Percentiles rank a stretch among this genome's conserved stretches.
Evolutionary conservation across 768 basidiomycete species (phyloP).

Genomic region (Xerocomellus amylosporus): DNA sequence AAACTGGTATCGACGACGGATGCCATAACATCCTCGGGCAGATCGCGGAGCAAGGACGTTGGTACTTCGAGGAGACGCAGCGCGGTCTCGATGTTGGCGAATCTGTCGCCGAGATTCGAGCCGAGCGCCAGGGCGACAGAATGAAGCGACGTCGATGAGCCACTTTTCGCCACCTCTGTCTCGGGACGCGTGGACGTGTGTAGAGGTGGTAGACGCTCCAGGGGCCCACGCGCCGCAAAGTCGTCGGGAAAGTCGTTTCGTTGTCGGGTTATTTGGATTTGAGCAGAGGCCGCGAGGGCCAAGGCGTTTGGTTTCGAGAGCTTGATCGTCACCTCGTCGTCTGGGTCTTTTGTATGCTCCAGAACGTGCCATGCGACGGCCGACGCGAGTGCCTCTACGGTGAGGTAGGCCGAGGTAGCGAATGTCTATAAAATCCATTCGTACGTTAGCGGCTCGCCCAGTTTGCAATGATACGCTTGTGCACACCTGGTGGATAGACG

Average conservation of each 20-base stretch:
- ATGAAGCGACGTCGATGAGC: constrained; percentile 14
- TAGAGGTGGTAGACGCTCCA: neutral
- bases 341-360: constrained; percentile 17
- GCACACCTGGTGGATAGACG: constrained; percentile 31
- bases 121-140: constrained; percentile 76
- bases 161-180: too few relatives aligned
- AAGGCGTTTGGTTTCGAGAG: constrained; percentile 72
- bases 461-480: neutral
- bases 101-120: constrained; percentile 86
- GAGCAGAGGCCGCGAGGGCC: constrained; percentile 60
- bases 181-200: neutral
- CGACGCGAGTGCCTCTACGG: constrained; percentile 70
- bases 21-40: constrained; percentile 28
- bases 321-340: constrained; percentile 46
- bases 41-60: constrained; percentile 22
- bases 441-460: neutral
- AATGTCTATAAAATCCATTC: constrained; percentile 40
- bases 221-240: neutral
- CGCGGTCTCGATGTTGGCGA: constrained; percentile 77
- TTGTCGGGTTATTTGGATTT: constrained; percentile 56
- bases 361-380: constrained; percentile 50
- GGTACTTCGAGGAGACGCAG: constrained; percentile 66
- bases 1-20: constrained; percentile 76
- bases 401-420: constrained; percentile 48
- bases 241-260: constrained; percentile 34